phyloP scores from a whole-genome alignment of 1,284 basidiomycete genomes.

The Pseudozyma sp. region DNA sequence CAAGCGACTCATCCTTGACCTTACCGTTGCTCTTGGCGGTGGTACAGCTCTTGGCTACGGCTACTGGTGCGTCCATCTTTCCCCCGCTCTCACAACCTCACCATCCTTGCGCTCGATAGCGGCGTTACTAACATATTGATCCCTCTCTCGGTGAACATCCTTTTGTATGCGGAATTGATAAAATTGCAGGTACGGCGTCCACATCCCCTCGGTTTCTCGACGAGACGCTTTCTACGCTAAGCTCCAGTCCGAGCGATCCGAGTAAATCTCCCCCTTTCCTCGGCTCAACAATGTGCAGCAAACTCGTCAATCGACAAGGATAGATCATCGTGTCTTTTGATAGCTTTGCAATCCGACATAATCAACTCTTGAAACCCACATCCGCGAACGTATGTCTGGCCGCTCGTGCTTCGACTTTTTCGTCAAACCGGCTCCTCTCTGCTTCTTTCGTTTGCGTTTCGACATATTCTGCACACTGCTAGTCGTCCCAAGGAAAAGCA shows the following conservation, averaged over 20 bases:
- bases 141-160: not conserved
- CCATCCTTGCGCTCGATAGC: not conserved
- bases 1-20: slow-evolving; percentile 66
- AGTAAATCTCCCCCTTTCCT: slow-evolving; percentile 24
- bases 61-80: slow-evolving; percentile 56
- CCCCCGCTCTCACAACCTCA: not conserved
- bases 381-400: too few species aligned
- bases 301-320: not conserved
- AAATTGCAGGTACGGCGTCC: slow-evolving; percentile 62
- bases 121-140: not conserved
- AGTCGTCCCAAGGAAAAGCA: too few species aligned
- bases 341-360: too few species aligned
- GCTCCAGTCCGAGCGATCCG: slow-evolving; percentile 58
- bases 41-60: slow-evolving; percentile 63
- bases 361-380: too few species aligned
- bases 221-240: slow-evolving; percentile 64
- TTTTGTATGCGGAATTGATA: not conserved
- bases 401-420: too few species aligned
- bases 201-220: slow-evolving; percentile 62
- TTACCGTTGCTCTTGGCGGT: slow-evolving; percentile 63
- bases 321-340: not conserved
- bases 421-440: too few species aligned
- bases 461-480: too few species aligned
- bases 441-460: too few species aligned
- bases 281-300: not conserved